Base-by-base conservation (phyloP, 768 basidiomycete genomes). In the Pleurotus ostreatus region DNA sequence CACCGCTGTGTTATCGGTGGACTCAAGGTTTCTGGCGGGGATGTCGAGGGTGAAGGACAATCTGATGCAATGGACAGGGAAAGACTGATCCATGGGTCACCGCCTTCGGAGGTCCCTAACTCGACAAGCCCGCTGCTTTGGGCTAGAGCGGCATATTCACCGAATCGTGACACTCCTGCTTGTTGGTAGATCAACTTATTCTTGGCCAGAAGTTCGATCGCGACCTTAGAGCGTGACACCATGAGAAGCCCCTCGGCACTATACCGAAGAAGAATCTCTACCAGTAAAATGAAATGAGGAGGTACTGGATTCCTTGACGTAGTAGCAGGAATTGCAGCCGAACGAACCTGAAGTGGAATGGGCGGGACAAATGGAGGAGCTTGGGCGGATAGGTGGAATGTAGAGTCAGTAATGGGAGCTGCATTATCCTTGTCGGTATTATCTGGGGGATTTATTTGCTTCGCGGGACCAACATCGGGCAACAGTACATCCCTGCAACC, bases 21-120 rank as follows among this genome's bases (percentile, higher is more conserved):
- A 34, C 30, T 34, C 30, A 34, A 9, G 11, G 11, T 34, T 8
- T 46, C 80, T 81, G 1, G 65, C 73, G 4, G 79, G 75, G 5
- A 62, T 89, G n/a, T 82, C 78, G 61, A 72, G 79, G 37, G 80
- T 79, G 0, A 84, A 76, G 65, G 76, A 34, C 30, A 34, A 34
- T 34, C 30, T 34, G 9, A 34, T 34, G 30, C 30, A 34, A 34
- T 3, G 11, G 30, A 4, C 11, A 11, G 9, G 30, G 30, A 34
- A 34, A 64, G 49, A 23, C 51, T 55, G 18, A 64, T 61, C 56
- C 61, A 61, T 37, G 59, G 57, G 30, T 34, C 30, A 34, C 30
- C 34, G 2, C 57, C 58, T 30, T 43, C 56, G 23, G 46, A 34
- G 6, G 48, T 54, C 4, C 59, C 57, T 22, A 62, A n/a, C 22